These are phyloP conservation scores for Perilla frutescens DNA, from an alignment of 257 asterid species.

Conservation along the genomic window DNA sequence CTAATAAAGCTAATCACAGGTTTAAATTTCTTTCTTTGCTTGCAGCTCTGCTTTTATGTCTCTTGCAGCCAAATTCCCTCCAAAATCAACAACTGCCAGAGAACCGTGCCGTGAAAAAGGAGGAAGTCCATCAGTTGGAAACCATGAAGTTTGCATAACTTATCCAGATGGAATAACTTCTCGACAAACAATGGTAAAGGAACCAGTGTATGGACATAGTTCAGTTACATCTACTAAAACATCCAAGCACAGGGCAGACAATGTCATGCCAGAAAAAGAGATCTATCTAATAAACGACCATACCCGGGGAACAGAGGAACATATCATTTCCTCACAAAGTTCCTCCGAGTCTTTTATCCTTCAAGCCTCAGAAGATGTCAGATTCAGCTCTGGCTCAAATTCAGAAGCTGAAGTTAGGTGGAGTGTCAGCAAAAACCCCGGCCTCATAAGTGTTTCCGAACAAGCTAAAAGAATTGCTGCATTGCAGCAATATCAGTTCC, in stretches of 20 bases:
- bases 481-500: constrained; percentile 46
- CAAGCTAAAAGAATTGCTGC: constrained; percentile 44
- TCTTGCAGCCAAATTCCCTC: constrained; percentile 87
- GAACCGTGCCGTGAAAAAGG: constrained; percentile 39
- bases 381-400: constrained; percentile 66
- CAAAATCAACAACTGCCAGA: constrained; percentile 39
- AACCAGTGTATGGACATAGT: constrained; percentile 49
- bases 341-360: constrained; percentile 67
- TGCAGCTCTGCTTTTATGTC: constrained; percentile 96
- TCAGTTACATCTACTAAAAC: constrained; percentile 46
- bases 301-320: constrained; percentile 53
- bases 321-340: constrained; percentile 77
- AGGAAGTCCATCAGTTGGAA: constrained; percentile 45
- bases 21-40: constrained; percentile 28
- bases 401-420: constrained; percentile 70
- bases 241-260: constrained; percentile 41
- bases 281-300: constrained; percentile 38
- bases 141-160: constrained; percentile 62
- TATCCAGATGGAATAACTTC: constrained; percentile 68
- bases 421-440: constrained; percentile 45
- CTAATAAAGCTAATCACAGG: constrained; percentile 28
- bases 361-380: constrained; percentile 68
- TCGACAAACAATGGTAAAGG: constrained; percentile 46
- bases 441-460: constrained; percentile 36
- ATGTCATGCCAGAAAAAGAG: constrained; percentile 35